A percentile compares a stretch with the other conserved stretches of the same genome.
phyloP scores from a whole-genome alignment of 306 rosid genomes.

The Delonix regia region DNA sequence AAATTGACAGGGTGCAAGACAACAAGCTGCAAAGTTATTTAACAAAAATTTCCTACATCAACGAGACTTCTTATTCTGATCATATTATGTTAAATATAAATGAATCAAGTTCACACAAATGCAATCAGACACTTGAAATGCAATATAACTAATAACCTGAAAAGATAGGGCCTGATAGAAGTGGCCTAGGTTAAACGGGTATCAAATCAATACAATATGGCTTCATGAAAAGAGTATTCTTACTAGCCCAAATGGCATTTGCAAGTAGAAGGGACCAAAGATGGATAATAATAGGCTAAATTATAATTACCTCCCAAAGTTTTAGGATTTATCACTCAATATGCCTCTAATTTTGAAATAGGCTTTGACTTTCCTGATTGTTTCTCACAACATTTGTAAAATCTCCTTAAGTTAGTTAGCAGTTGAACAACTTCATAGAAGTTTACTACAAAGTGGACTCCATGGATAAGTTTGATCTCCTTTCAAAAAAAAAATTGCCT shows the following conservation, averaged over 20 bases:
- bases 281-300: neutral
- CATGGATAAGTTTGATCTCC: too few relatives aligned
- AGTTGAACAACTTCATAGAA: too few relatives aligned
- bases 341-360: too few relatives aligned
- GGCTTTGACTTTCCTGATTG: too few relatives aligned
- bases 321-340: too few relatives aligned
- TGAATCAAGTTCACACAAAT: neutral
- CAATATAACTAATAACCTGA: neutral
- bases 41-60: slow-evolving; percentile 10
- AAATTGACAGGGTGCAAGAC: slow-evolving; percentile 7
- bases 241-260: neutral
- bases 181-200: neutral
- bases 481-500: too few relatives aligned
- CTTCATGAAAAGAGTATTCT: slow-evolving; percentile 14
- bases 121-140: slow-evolving; percentile 17
- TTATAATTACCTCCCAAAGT: too few relatives aligned
- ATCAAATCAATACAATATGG: slow-evolving; percentile 12
- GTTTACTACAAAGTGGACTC: too few relatives aligned
- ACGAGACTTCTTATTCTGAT: neutral
- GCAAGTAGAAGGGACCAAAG: neutral
- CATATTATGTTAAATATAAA: slow-evolving; percentile 14
- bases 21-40: neutral
- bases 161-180: neutral
- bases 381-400: too few relatives aligned
- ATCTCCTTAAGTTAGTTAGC: too few relatives aligned